phyloP scores from a whole-genome alignment of 805 yeast genomes.

The Ogataea glucozyma region DNA sequence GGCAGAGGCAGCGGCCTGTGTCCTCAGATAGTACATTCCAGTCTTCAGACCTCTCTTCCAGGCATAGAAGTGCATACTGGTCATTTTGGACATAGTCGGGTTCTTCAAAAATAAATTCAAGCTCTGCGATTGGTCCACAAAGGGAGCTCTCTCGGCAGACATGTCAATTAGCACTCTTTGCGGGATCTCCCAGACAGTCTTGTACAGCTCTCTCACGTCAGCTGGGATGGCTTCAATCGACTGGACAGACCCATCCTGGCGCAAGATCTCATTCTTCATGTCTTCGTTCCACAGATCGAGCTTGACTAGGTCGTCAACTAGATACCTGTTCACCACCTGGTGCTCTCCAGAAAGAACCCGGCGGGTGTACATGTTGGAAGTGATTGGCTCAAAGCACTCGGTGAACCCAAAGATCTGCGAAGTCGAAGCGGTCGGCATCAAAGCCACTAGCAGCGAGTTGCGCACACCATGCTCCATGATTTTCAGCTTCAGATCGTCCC shows the following conservation, averaged over 20 bases:
- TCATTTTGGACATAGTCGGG: constrained; percentile 95
- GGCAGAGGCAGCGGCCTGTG: constrained; percentile 97
- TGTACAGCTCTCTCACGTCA: constrained; percentile 74
- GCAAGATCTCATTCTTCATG: constrained; percentile 74
- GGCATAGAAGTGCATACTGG: constrained; percentile 98
- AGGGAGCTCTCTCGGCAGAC: constrained; percentile 78
- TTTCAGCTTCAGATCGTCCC: constrained; percentile 68
- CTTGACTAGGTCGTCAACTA: constrained; percentile 77
- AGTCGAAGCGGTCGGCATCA: constrained; percentile 98
- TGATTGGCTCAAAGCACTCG: constrained; percentile 95
- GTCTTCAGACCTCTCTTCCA: constrained; percentile 99
- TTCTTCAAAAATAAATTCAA: constrained; percentile 83
- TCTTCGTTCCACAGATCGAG: constrained; percentile 81
- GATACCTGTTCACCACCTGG: constrained; percentile 87
- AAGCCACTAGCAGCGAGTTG: constrained; percentile 86
- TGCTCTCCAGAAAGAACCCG: constrained; percentile 92
- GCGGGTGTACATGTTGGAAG: constrained; percentile 88
- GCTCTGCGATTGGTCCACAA: constrained; percentile 88
- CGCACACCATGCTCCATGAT: constrained; percentile 69
- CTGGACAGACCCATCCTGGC: constrained; percentile 85
- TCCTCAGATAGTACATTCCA: constrained; percentile 96
- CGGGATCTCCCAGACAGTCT: constrained; percentile 95
- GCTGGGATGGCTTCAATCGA: constrained; percentile 70
- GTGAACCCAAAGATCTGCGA: constrained; percentile 92
- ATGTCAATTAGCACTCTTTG: constrained; percentile 83